Evolutionary conservation across 495 filamentous ascomycete species (phyloP).

Genomic region (Staphylotrichum tortipilum): DNA sequence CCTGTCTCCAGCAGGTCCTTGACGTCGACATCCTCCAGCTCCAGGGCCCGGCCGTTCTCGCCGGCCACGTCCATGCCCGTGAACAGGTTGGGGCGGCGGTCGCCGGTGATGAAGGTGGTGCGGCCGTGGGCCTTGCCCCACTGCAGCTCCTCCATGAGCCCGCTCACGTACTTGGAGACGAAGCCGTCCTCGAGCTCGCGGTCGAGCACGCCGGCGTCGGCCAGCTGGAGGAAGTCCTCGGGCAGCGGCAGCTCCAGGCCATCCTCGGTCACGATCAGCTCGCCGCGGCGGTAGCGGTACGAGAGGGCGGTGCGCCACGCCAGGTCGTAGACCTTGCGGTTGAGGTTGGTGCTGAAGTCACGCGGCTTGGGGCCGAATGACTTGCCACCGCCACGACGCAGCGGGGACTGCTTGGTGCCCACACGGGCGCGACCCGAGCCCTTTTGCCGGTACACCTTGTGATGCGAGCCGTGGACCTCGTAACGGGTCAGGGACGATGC

Average conservation of each 20-base stretch:
- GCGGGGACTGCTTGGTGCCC: slow-evolving; percentile 73
- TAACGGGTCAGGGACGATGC: slow-evolving; percentile 75
- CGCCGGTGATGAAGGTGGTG: slow-evolving; percentile 68
- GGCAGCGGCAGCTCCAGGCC: slow-evolving; percentile 52
- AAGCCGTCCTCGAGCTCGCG: slow-evolving; percentile 35
- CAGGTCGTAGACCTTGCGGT: slow-evolving; percentile 85
- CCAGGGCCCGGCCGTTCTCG: slow-evolving; percentile 59
- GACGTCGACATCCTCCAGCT: slow-evolving; percentile 73
- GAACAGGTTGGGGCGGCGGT: slow-evolving; percentile 44
- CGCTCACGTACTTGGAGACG: slow-evolving; percentile 49
- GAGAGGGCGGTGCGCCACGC: slow-evolving; percentile 93
- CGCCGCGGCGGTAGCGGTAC: slow-evolving; percentile 77
- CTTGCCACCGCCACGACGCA: slow-evolving; percentile 78
- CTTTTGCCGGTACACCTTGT: slow-evolving; percentile 78
- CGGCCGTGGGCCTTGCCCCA: slow-evolving; percentile 64
- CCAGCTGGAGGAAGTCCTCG: slow-evolving; percentile 32
- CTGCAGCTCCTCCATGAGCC: slow-evolving; percentile 60
- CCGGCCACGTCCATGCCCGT: slow-evolving; percentile 50
- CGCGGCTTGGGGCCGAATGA: slow-evolving; percentile 77
- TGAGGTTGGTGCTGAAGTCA: slow-evolving; percentile 78
- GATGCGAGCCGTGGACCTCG: slow-evolving; percentile 72
- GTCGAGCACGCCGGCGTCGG: slow-evolving; percentile 16
- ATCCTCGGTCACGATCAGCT: slow-evolving; percentile 76
- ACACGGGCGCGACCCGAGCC: slow-evolving; percentile 70
- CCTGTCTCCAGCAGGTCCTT: slow-evolving; percentile 84